Base-by-base conservation (phyloP, 345 rosid species). In the Erucastrum elatum region DNA sequence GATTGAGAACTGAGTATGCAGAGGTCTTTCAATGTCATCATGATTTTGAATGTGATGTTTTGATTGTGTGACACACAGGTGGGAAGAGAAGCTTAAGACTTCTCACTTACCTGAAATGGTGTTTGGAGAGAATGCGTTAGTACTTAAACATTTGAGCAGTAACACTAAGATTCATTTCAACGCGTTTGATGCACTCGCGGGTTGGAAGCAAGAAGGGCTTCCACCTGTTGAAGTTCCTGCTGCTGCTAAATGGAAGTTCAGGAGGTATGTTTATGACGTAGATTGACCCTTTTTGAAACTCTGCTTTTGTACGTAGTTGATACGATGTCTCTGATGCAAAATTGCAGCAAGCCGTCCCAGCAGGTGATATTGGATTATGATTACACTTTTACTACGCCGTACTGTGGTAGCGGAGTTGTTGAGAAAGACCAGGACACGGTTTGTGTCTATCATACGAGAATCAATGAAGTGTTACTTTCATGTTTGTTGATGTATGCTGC, bases 181-280 rank as follows among this genome's bases (percentile, higher is more conserved):
- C 77, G 97, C 98, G 3, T 88, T 91, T 82, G 98, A 95, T 81
- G 97, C 97, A n/a, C 81, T 91, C 27, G 49, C 73, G 21, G 98
- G 93, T 13, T 91, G 99, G 93, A 93, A 91, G 82, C 71, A 90
- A 75, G 96, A 91, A 82, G 88, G 86, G 21, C 86, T 93, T 82
- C 98, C 97, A 1, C 94, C 99, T 0, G 98, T 93, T 81, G 91
- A 95, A 81, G 98, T 95, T 80, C 99, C 99, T 64, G 96, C 98
- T 1, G 97, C 99, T 0, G 96, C 89, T 25, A 59, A 87, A 83
- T 95, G 99, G 99, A 95, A 93, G 82, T 93, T 88, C 76, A 88
- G 97, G 82, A 89, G 99, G 99, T 90, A 21, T 7, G 17, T 63
- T 34, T 61, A 61, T 21, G 21, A 21, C 21, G 21, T 21, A 21